Base-by-base conservation (phyloP, 208 protist species). In the Trypanosoma lewisi region DNA sequence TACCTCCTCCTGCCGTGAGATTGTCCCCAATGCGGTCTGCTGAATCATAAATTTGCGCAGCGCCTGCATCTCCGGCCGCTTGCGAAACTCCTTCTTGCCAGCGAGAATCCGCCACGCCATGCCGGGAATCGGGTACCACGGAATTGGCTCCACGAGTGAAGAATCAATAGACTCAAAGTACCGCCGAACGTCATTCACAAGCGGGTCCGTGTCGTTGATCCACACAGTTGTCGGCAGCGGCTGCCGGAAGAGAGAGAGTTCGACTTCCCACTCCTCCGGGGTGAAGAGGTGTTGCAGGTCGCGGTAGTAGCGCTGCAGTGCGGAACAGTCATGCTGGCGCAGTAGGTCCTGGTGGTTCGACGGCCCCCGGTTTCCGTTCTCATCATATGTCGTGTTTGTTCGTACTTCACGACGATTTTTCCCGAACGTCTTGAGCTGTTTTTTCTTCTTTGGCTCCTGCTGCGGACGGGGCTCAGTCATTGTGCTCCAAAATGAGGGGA, bases 91-190 rank as follows among this genome's bases (percentile, higher is more conserved):
- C 36, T 80, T 82, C 77, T 91, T 91, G 63, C 85, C 85, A 16
- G 81, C 84, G 23, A 84, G 49, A 57, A 94, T 84, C 21, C 88
- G 80, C 88, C 88, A 94, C 16, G 65, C 88, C 83, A 91, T 91
- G 37, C 77, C 81, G 11, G 37, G 9, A 44, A 91, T 66, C 12
- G 88, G 88, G 63, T 94, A 94, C 85, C 88, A 94, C 53, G 82
- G 42, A 51, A 94, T 94, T 3, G 84, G 85, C 75, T 94, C 77
- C 52, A 87, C 80, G 4, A 94, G 53, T 16, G 64, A 42, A 4
- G 52, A 41, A 39, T 77, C 70, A 1, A 83, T 59, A 4, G 70
- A 62, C 54, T 88, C 67, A 59, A 94, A 79, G 67, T 81, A 85
- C 28, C 58, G 53, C 1, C 69, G 58, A 30, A 94, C 76, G 33